Percentiles rank a stretch among this genome's conserved stretches.
phyloP scores from a whole-genome alignment of 768 basidiomycete genomes.

The Tricholomella constricta region DNA sequence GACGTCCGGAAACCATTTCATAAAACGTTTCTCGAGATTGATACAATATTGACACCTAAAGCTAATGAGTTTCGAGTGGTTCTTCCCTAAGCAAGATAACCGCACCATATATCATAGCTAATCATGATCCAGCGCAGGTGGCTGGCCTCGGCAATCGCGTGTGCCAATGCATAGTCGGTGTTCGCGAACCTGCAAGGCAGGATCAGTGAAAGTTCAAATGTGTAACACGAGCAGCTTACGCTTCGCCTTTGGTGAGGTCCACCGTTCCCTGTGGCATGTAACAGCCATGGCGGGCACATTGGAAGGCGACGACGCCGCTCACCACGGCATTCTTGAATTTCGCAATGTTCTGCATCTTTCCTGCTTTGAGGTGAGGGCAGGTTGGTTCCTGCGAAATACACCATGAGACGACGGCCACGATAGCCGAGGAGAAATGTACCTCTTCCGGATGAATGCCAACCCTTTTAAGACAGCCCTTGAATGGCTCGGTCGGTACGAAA shows the following conservation, averaged over 20 bases:
- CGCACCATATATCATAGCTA: constrained; percentile 30
- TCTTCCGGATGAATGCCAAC: background rate
- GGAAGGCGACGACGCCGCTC: constrained; percentile 27
- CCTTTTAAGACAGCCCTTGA: constrained; percentile 18
- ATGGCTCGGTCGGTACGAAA: constrained; percentile 21
- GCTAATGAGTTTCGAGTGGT: no score
- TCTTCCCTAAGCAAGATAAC: background rate
- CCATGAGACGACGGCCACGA: background rate
- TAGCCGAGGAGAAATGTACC: background rate
- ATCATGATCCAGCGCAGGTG: constrained; percentile 19
- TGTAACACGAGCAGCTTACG: constrained; percentile 15
- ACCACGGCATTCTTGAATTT: constrained; percentile 30
- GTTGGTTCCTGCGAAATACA: constrained; percentile 17
- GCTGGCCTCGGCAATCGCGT: constrained; percentile 8
- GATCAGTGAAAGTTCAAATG: background rate
- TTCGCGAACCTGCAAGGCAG: constrained; percentile 17
- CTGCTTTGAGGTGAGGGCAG: constrained; percentile 28
- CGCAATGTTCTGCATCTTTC: constrained; percentile 25
- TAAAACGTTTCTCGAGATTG: constrained; percentile 22
- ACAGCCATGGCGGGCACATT: constrained; percentile 32
- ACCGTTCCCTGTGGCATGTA: constrained; percentile 24
- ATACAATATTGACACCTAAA: constrained; percentile 22
- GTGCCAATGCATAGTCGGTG: constrained; percentile 25
- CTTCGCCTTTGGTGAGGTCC: constrained; percentile 29
- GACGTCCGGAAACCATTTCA: constrained; percentile 16